Percentiles rank a stretch among this genome's conserved stretches.
Conservation (phyloP, 2,329 filamentous ascomycete genomes). For the Helminthosporium solani region DNA sequence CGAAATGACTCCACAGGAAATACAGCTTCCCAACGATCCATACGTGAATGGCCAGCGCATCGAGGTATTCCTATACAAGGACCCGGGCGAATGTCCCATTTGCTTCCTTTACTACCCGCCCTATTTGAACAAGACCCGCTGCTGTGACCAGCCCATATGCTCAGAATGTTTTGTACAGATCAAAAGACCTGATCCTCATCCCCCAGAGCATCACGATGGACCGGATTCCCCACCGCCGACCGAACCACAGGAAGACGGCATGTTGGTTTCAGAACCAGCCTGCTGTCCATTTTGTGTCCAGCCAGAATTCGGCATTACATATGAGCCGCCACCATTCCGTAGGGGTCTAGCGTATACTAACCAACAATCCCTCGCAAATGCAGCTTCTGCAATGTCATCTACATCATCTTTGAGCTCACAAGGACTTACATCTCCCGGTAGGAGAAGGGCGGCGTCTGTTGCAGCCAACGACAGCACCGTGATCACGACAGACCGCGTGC, state of each 20-base stretch:
- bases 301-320: conserved; percentile 94
- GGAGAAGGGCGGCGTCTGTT: conserved; percentile 66
- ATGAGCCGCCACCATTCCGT: conserved; percentile 84
- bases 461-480: conserved; percentile 83
- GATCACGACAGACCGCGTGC: conserved; percentile 86
- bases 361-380: conserved; percentile 55
- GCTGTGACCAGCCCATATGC: conserved; percentile 94
- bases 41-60: conserved; percentile 93
- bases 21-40: conserved; percentile 76
- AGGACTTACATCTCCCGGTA: conserved; percentile 42
- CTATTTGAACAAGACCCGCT: conserved; percentile 89
- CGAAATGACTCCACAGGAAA: conserved; percentile 74
- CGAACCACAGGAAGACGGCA: conserved; percentile 54
- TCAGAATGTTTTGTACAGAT: conserved; percentile 99
- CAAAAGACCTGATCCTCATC: conserved; percentile 87
- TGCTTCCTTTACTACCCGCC: conserved; percentile 96
- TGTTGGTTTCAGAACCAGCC: conserved; percentile 86
- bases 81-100: conserved; percentile 87
- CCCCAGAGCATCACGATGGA: conserved; percentile 70
- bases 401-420: conserved; percentile 73
- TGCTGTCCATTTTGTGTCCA: conserved; percentile 94
- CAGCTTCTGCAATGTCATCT: conserved; percentile 77
- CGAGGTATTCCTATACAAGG: conserved; percentile 91
- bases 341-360: conserved; percentile 73
- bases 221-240: conserved; percentile 37